Base-by-base conservation (phyloP, 768 basidiomycete genomes). In the Hericium coralloides region DNA sequence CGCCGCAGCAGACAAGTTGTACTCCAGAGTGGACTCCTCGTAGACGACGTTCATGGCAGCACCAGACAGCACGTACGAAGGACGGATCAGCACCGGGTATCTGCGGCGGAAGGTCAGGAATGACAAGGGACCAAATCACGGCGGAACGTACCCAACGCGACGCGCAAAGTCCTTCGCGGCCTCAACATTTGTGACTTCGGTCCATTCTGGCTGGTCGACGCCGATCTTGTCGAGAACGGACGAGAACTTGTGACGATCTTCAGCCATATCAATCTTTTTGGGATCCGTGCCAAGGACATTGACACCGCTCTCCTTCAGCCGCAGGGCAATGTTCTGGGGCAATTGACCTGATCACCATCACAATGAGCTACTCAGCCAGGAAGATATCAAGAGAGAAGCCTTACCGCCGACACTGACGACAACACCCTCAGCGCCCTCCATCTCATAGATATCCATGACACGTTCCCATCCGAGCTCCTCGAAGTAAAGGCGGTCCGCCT, bases 31-130 rank as follows among this genome's bases (percentile, higher is more conserved):
- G 12, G 90, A 79, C 69, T 95, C 93, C 68, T 98, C 92, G 68
- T 88, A 89, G 20, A 98, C 92, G 41, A 98, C 95, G 71, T 97
- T 99, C 97, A 99, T 99, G 15, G 97, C 97, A 47, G 97, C 95
- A 52, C 97, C 97, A 9, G 97, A 99, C 23, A 98, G 84, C 47
- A 98, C 95, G 71, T 98, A 98, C 0, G 95, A 98, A 3, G 97
- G 97, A 43, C 97, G 92, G 66, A 99, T 93, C 53, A 99, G 87
- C 60, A 98, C 95, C 5, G 97, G 97, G 70, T 98, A 98, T 53
- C 91, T 90, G 39, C 2, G 20, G 1, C 23, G n/a, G 22, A 15
- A 56, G 12, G 59, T 68, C 37, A 59, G 43, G 26, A 22, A 10
- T 20, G 18, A n/a, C 17, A 38, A n/a, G 17, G 5, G 18, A 53